Evolutionary conservation across 495 filamentous ascomycete species (phyloP).

Genomic region (Talaromyces borbonicus): DNA sequence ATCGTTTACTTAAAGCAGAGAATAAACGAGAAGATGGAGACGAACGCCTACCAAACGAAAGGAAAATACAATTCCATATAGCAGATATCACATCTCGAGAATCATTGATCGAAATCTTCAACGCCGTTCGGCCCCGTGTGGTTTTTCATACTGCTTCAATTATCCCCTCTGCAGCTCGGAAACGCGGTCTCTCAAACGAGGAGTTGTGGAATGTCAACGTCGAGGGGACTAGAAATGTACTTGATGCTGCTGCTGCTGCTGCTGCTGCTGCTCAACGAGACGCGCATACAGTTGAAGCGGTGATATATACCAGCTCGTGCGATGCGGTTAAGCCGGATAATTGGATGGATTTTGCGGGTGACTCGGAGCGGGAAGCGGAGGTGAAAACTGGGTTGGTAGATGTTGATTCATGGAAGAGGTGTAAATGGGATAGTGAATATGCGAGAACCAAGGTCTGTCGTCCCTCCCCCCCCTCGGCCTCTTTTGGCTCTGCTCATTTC

Average conservation of each 20-base stretch:
- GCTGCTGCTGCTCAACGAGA: too few relatives aligned
- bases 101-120: neutral
- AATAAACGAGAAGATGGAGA: too few relatives aligned
- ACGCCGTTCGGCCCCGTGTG: neutral
- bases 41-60: neutral
- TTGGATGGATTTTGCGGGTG: conserved; percentile 7
- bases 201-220: conserved; percentile 3
- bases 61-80: neutral
- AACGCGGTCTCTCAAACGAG: neutral
- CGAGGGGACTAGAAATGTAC: neutral
- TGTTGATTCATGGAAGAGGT: too few relatives aligned
- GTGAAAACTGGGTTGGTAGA: too few relatives aligned
- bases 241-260: neutral
- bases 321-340: conserved; percentile 6
- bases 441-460: conserved; percentile 2
- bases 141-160: conserved; percentile 4
- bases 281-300: neutral
- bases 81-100: neutral
- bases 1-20: too few relatives aligned
- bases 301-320: conserved; percentile 7
- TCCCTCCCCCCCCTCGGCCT: neutral
- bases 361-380: neutral
- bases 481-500: neutral
- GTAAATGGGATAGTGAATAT: conserved; percentile 5
- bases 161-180: neutral